phyloP scores from a whole-genome alignment of 495 filamentous ascomycete species.

The Sphaerosporella brunnea region DNA sequence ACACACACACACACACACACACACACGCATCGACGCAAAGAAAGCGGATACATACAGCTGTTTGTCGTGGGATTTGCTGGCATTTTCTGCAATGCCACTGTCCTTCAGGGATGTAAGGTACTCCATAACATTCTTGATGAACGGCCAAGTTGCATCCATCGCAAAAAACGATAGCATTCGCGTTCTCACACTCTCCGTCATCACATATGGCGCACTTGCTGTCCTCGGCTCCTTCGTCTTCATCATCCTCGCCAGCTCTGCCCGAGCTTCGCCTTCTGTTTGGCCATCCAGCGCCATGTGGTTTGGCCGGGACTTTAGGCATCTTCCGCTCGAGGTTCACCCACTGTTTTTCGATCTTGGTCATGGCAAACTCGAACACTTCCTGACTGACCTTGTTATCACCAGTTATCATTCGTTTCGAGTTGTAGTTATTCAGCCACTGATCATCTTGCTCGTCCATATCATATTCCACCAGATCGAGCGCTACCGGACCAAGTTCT shows the following conservation, averaged over 20 bases:
- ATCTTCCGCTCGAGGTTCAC: slow-evolving; percentile 89
- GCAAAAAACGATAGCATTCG: slow-evolving; percentile 99
- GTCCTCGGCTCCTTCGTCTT: slow-evolving; percentile 87
- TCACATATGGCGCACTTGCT: slow-evolving; percentile 96
- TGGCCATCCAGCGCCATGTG: slow-evolving; percentile 49
- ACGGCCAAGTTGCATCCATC: slow-evolving; percentile 96
- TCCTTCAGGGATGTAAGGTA: slow-evolving; percentile 94
- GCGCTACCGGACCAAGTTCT: slow-evolving; percentile 28
- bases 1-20: neutral
- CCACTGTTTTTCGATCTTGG: slow-evolving; percentile 98
- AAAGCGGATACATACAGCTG: slow-evolving; percentile 42
- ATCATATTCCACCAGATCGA: slow-evolving; percentile 87
- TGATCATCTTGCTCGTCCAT: slow-evolving; percentile 99
- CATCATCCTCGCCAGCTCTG: slow-evolving; percentile 75
- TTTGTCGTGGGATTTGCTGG: slow-evolving; percentile 78
- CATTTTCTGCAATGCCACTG: slow-evolving; percentile 98
- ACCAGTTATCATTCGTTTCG: slow-evolving; percentile 48
- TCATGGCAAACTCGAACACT: slow-evolving; percentile 92
- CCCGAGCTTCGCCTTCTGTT: slow-evolving; percentile 43
- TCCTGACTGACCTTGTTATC: slow-evolving; percentile 73
- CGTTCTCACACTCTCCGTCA: slow-evolving; percentile 96
- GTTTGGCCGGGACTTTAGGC: slow-evolving; percentile 87
- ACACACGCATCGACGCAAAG: slow-evolving; percentile 7
- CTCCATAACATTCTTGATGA: slow-evolving; percentile 97
- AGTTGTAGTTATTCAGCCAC: slow-evolving; percentile 78